Base-by-base conservation (phyloP, 495 filamentous ascomycete species). In the Trichoderma parareesei region DNA sequence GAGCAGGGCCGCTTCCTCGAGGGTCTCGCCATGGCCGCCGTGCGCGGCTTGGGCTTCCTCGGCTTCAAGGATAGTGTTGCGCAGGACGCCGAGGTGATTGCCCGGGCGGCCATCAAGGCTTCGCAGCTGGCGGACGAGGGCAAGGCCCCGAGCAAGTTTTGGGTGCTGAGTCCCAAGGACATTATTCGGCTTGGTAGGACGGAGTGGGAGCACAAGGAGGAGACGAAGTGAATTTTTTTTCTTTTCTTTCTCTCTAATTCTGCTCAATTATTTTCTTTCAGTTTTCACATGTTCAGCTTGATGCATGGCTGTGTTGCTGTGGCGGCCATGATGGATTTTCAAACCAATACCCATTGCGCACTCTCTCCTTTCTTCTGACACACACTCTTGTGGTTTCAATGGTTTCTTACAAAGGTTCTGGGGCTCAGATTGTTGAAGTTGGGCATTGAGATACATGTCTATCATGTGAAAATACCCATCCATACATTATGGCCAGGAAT, bases 41-140 rank as follows among this genome's bases (percentile, higher is more conserved):
- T 85, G 3, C 74, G 71, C 11, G 76, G 78, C 62, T 9, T 93
- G 7, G 82, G 86, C 66, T 78, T 73, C 8, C 27, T 75, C 16
- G 71, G 72, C 11, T 65, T 85, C 67, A 86, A 86, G 78, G 83
- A 96, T 71, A 69, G 65, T 13, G 85, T 86, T 78, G 90, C 87
- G 4, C 89, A 92, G 78, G 90, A 95, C 62, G 84, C 82, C 11
- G 84, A 87, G 64, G 84, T 88, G 18, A 89, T 96, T 73, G 91
- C 77, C 5, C 82, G 82, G 66, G 91, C 91, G 33, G 88, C 89
- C 10, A 87, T 94, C 35, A 75, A 71, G 18, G 88, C 84, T 6
- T 79, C 79, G 41, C 69, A 72, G 62, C 59, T 78, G 41, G 78
- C 77, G 4, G 74, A 72, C 42, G 71, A 76, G 67, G 78, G 79